Conservation (phyloP, 495 filamentous ascomycete genomes). For the Penicillium ochrochloron region DNA sequence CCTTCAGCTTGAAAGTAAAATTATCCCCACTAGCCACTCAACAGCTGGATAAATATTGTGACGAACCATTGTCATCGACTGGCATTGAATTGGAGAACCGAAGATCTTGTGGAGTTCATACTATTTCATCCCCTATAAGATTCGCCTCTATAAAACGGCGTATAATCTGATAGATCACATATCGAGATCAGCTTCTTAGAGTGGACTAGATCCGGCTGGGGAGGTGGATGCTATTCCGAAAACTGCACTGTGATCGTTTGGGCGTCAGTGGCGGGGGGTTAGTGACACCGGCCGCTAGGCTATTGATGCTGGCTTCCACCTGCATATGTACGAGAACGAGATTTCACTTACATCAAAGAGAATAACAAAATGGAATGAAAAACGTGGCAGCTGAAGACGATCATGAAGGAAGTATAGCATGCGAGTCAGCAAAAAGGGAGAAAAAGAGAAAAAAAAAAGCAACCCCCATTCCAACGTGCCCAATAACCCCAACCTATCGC, state of each 20-base stretch:
- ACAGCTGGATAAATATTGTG: background rate
- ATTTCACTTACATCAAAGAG: background rate
- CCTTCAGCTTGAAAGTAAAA: background rate
- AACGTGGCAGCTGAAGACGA: background rate
- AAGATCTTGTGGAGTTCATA: background rate
- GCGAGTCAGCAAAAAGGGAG: background rate
- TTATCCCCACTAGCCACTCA: background rate
- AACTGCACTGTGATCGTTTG: conserved; percentile 7
- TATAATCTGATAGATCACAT: conserved; percentile 13
- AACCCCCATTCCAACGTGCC: background rate
- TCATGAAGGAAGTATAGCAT: background rate
- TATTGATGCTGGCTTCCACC: conserved; percentile 16
- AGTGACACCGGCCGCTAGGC: background rate
- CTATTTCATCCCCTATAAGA: background rate
- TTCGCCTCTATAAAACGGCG: background rate
- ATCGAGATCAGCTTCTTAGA: background rate
- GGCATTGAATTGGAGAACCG: background rate
- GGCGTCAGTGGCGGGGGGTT: conserved; percentile 8
- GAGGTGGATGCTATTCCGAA: background rate
- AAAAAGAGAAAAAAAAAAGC: background rate
- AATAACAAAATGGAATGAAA: background rate
- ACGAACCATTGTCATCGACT: background rate
- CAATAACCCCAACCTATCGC: background rate
- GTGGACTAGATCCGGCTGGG: conserved; percentile 6
- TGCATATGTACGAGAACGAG: conserved; percentile 12